Evolutionary conservation across 345 rosid species (phyloP), one percentile per base, ranked within the genome.

Genomic region (Punica granatum): DNA sequence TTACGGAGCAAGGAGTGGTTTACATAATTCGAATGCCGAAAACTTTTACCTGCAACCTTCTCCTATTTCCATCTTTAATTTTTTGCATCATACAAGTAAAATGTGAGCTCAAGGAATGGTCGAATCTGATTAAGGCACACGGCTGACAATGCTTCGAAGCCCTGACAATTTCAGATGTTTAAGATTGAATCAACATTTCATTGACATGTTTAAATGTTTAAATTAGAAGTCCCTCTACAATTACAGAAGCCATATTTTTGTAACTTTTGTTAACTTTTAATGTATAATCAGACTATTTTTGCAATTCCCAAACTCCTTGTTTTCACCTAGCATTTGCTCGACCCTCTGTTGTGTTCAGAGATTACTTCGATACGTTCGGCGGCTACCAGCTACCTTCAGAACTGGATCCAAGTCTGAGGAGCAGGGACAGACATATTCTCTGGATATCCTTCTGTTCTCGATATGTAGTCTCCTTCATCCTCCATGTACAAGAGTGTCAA

Each of bases 371-470:
- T 65, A 80, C 85, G 23, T 93, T 93, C 65, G 97, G 90, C 79
- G 97, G 98, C n/a, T 90, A 93, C 73, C 78, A 80, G 80, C 75
- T 93, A 90, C 78, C 98, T 97, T 49, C 79, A 79, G 72, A 90
- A 85, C 65, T 89, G 98, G 98, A 85, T 89, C 64, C 97, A 86
- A 73, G 97, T 90, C 28, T 80, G 88, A 68, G 98, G 96, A 30
- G 90, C 96, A 0, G 98, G 97, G 10, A 97, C 98, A 1, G 97
- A 93, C 56, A 88, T 93, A 67, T 90, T 93, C 83, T 93, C 89
- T 80, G 82, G 97, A 69, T 96, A 93, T 68, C 97, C 98, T 44
- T 76, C 32, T 70, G 84, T 93, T 42, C 90, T 93, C 2, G 98
- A 89, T 80, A n/a, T 93, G 60, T 93, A 97, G 31, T 93, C 98